These are phyloP conservation scores for Xylaria sp. DNA, from an alignment of 2,329 filamentous ascomycete species.

Conservation along the genomic window DNA sequence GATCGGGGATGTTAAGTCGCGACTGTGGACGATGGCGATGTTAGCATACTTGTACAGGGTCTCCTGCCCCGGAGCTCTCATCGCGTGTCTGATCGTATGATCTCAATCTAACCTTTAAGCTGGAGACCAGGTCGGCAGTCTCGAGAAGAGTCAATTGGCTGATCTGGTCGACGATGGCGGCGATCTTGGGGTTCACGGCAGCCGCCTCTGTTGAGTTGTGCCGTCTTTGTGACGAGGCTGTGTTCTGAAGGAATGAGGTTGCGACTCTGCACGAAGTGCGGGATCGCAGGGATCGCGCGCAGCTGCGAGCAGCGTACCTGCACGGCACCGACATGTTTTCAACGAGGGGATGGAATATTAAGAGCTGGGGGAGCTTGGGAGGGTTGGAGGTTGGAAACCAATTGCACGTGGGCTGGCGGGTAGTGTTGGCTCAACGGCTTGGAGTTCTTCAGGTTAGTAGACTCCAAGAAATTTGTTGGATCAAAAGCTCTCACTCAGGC, in stretches of 20 bases:
- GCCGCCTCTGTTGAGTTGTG: conserved; percentile 81
- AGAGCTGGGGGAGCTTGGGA: background rate
- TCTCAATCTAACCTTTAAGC: conserved; percentile 69
- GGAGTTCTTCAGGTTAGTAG: conserved; percentile 14
- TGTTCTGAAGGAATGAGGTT: conserved; percentile 42
- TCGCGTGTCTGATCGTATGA: background rate
- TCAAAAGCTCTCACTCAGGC: conserved; percentile 20
- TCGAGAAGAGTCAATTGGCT: conserved; percentile 96
- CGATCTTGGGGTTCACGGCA: conserved; percentile 77
- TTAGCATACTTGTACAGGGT: conserved; percentile 11
- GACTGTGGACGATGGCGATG: conserved; percentile 48
- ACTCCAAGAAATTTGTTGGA: conserved; percentile 28
- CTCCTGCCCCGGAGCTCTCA: background rate
- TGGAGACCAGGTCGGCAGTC: conserved; percentile 91
- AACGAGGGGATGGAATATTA: background rate
- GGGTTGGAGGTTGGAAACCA: conserved; percentile 15
- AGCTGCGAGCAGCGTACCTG: conserved; percentile 59
- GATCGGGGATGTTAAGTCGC: conserved; percentile 94
- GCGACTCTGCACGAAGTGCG: conserved; percentile 43
- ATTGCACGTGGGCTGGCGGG: conserved; percentile 14
- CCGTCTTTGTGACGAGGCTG: conserved; percentile 57
- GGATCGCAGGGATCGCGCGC: conserved; percentile 56
- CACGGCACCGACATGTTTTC: conserved; percentile 58
- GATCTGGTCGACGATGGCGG: conserved; percentile 95
- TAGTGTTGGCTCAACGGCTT: conserved; percentile 11